Percentiles rank a stretch among this genome's conserved stretches.
These are phyloP conservation scores for Puccinia sorghi DNA, from an alignment of 1,284 basidiomycete species.

Conservation along the genomic window DNA sequence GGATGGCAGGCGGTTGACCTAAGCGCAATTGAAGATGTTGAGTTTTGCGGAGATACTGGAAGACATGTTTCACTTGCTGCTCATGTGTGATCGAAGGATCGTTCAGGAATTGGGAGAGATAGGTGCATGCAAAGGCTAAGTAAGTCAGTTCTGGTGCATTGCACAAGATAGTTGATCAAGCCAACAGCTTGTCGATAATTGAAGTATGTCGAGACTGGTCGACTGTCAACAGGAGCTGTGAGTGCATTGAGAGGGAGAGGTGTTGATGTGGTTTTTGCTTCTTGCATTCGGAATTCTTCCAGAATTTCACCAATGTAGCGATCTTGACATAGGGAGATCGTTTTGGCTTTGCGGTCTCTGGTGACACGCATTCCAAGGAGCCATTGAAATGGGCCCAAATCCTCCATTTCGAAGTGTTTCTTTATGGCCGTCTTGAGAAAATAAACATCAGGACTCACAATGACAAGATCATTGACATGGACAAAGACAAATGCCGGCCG, in stretches of 20 bases:
- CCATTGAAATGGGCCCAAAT: not conserved
- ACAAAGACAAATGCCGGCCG: constrained; percentile 12
- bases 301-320: not conserved
- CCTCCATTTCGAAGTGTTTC: constrained; percentile 6
- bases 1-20: too few relatives aligned
- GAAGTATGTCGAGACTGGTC: constrained; percentile 65
- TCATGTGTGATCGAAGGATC: constrained; percentile 82
- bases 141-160: constrained; percentile 70
- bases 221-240: constrained; percentile 72
- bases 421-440: not conserved
- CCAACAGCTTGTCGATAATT: constrained; percentile 68
- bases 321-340: not conserved
- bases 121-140: constrained; percentile 80
- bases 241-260: not conserved
- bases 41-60: too few relatives aligned
- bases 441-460: not conserved
- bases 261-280: too few relatives aligned
- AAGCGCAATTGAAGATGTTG: too few relatives aligned
- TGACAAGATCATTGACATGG: constrained; percentile 26
- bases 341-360: not conserved
- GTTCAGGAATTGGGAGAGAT: constrained; percentile 92
- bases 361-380: constrained; percentile 10
- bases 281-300: not conserved
- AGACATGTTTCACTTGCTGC: too few relatives aligned
- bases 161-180: constrained; percentile 65